A percentile compares a stretch with the other conserved stretches of the same genome.
Conservation (phyloP, 2,329 filamentous ascomycete genomes). For the Trichocomaceae sp. region DNA sequence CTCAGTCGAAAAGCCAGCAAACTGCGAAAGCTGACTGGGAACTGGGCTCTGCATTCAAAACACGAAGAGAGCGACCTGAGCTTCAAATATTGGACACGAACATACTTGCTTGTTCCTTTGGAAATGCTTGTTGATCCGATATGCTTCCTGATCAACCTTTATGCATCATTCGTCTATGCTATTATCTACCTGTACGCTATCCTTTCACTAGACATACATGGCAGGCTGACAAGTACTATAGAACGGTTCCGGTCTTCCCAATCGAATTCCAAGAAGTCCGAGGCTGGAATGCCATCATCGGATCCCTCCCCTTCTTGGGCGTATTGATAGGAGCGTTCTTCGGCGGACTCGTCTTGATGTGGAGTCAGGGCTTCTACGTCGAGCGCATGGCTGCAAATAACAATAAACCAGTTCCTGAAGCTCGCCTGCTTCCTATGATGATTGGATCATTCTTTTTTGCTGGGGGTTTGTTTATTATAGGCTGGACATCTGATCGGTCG, state of each 20-base stretch:
- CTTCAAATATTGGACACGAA: slow-evolving; percentile 12
- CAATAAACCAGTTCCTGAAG: slow-evolving; percentile 27
- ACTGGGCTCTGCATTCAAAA: slow-evolving; percentile 34
- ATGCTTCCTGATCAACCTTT: slow-evolving; percentile 32
- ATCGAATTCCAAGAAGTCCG: slow-evolving; percentile 24
- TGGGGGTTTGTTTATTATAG: slow-evolving; percentile 2
- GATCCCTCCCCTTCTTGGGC: slow-evolving; percentile 37
- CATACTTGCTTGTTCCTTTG: background rate
- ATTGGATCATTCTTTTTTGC: slow-evolving; percentile 15
- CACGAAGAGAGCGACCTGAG: slow-evolving; percentile 32
- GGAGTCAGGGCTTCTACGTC: slow-evolving; percentile 32
- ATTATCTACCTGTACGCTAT: slow-evolving; percentile 40
- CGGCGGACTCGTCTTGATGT: slow-evolving; percentile 34
- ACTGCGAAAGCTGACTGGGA: slow-evolving; percentile 53
- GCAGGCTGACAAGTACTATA: background rate
- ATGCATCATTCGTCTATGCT: slow-evolving; percentile 39
- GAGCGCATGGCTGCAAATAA: slow-evolving; percentile 23
- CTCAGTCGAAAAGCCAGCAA: slow-evolving; percentile 51
- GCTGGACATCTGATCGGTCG: slow-evolving; percentile 4
- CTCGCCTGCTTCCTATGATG: slow-evolving; percentile 19
- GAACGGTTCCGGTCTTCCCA: background rate
- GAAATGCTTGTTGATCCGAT: slow-evolving; percentile 30
- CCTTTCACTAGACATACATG: slow-evolving; percentile 21
- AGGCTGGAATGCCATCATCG: slow-evolving; percentile 30
- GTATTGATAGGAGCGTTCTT: slow-evolving; percentile 37